Base-by-base conservation (phyloP, 129 eudicot species). In the Chrysanthemum makinoi region DNA sequence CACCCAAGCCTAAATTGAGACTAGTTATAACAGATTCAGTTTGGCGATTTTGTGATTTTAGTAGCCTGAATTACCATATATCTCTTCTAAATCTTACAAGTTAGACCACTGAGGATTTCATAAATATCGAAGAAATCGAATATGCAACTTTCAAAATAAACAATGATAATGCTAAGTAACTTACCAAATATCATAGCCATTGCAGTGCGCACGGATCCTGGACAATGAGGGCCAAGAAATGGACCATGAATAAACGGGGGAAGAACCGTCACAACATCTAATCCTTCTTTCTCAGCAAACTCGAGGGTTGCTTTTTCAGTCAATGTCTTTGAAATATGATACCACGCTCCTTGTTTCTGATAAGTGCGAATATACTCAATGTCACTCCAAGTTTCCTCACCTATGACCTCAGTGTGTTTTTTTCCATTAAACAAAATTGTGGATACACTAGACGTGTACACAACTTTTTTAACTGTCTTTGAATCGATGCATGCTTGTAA, bases 191-290 rank as follows among this genome's bases (percentile, higher is more conserved):
- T 72, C 83, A 85, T 43, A n/a, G 86, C 80, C 90, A 85, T 44
- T 56, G 68, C 20, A 13, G 28, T 14, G 0, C 44, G 62, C 61
- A 85, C 88, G 0, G 88, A 78, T 3, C 43, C 49, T 15, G 95
- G 86, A n/a, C 35, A 12, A 39, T 39, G 44, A 5, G 86, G 81
- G 33, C 83, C 16, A 30, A 85, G 19, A 74, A 88, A 88, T 1
- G 95, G 90, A 7, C 95, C 95, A 51, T 72, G 68, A 14, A 81
- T 61, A 62, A 72, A 72, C 4, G 84, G 22, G 3, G 90, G 95
- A 70, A 75, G 39, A 59, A 85, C 28, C 3, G 86, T 72, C 1
- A 81, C 88, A n/a, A 88, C 59, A 30, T 85, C 85, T 46, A 88
- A 58, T 2, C 88, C 85, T 43, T 85, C 58, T 39, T 76, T 70